Evolutionary conservation across 768 basidiomycete genomes (phyloP), one percentile per base, ranked within the genome.

Genomic region (Mycena sanguinolenta): DNA sequence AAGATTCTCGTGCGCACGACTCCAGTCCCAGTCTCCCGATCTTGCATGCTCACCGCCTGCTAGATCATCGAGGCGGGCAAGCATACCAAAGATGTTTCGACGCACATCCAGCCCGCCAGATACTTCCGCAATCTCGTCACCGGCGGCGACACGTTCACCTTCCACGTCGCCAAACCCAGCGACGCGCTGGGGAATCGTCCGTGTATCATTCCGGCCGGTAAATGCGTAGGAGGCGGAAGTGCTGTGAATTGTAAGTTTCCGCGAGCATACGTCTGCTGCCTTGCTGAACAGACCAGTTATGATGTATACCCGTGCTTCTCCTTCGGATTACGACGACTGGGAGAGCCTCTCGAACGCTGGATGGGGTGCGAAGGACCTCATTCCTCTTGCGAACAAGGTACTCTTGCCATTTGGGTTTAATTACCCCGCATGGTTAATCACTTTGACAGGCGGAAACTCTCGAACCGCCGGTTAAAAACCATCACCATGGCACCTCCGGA

Each of bases 301-400:
- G 75, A 83, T 88, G 82, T 92, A 91, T 70, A 87, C 84, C 0
- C 85, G 91, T 28, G 86, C 89, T 17, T 78, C 87, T 10, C 86
- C 88, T 2, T 91, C 90, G 0, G 91, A 92, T 74, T 91, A 88
- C 57, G 89, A 92, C 70, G 88, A 88, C 58, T 92, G 91, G 91
- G 85, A 87, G 74, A 79, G 67, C 1, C 75, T 81, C 28, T 82
- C 82, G 5, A 91, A 91, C 74, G 77, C 84, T 1, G 91, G 90
- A 2, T 92, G 91, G 91, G 82, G 89, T 7, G 87, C 88, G 0
- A 80, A 83, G 57, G 81, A 88, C 30, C 74, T 92, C 6, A 85
- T 92, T 34, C 90, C 91, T 0, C 78, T 91, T 17, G 70, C 90
- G 34, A 86, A 81, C 70, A 91, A 91, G 84, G 91, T 87, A 65